Evolutionary conservation across 331 rosid species (phyloP), one percentile per base, ranked within the genome.

Genomic region (Quercus lobata): DNA sequence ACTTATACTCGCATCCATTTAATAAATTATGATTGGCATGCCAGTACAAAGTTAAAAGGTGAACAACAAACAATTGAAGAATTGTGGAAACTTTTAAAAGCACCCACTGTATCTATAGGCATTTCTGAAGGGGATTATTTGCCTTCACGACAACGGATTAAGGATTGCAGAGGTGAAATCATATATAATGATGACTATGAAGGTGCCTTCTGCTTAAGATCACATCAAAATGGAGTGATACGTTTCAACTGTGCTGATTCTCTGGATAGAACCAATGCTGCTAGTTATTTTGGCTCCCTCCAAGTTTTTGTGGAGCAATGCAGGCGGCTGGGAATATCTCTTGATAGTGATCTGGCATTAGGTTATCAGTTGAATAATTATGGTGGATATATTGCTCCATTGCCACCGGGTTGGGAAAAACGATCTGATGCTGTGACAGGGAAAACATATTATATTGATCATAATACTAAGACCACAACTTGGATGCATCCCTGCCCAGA

Each of bases 401-500:
- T 96, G 83, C 99, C 98, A 77, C 98, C 97, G 10, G 99, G 99
- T 72, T 96, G 99, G 99, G 99, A 96, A 83, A 96, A 96, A 87
- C 89, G 93, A 81, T 90, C 93, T 24, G 99, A 96, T 88, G 90
- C 98, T 25, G 97, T 93, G 80, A 93, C 97, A 0, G 99, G 97
- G 61, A 96, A 96, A 86, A 79, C 91, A 41, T 96, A 86, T 87
- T 96, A 12, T 87, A 92, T 96, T 34, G 99, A 96, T 79, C 99
- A 93, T 79, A 96, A 96, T 83, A 96, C 99, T 61, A 90, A 96
- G 91, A 93, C 99, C 69, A 96, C 98, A 78, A 93, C 97, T 76
- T 96, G 99, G 99, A 86, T 68, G 83, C 99, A 96, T 88, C 99
- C 99, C 22, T 93, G 97, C 83, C 99, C 99, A 9, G 99, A 93